A percentile compares a stretch with the other conserved stretches of the same genome.
Conservation (phyloP, 2,329 filamentous ascomycete species). For the Beauveria medogensis region DNA sequence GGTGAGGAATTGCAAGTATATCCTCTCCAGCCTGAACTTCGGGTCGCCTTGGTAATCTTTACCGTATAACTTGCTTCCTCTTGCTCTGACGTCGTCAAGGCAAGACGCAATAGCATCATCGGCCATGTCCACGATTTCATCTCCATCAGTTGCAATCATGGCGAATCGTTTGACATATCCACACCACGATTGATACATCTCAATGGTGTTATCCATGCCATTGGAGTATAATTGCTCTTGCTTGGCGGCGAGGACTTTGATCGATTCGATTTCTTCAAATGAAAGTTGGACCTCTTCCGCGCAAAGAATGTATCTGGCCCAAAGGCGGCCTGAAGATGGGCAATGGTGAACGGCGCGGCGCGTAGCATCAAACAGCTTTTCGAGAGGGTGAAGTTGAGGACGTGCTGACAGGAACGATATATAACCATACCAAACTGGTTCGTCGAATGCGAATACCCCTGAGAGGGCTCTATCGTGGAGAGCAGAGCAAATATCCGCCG, state of each 20-base stretch:
- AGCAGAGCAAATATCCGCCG: constrained; percentile 47
- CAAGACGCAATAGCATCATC: constrained; percentile 83
- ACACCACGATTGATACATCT: constrained; percentile 92
- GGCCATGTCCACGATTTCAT: constrained; percentile 81
- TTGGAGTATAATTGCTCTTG: constrained; percentile 77
- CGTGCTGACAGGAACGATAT: constrained; percentile 60
- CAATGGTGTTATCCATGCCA: constrained; percentile 79
- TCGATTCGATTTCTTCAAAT: constrained; percentile 74
- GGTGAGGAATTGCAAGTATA: constrained; percentile 84
- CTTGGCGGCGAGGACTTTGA: constrained; percentile 88
- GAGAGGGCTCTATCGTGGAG: constrained; percentile 72
- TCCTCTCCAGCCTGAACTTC: constrained; percentile 79
- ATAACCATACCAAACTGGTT: constrained; percentile 76
- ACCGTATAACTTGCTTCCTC: constrained; percentile 67
- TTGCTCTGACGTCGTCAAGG: constrained; percentile 75
- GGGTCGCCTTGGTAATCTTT: constrained; percentile 76
- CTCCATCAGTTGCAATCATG: constrained; percentile 62
- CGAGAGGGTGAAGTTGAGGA: constrained; percentile 30
- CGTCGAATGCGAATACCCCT: constrained; percentile 62
- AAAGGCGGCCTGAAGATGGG: constrained; percentile 84
- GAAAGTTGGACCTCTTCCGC: constrained; percentile 70
- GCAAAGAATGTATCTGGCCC: constrained; percentile 80
- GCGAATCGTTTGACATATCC: constrained; percentile 83
- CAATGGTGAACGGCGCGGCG: constrained; percentile 83
- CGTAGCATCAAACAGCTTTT: constrained; percentile 57